Evolutionary conservation across 352 stramenopile genomes (phyloP).

Genomic region (Bremia lactucae): DNA sequence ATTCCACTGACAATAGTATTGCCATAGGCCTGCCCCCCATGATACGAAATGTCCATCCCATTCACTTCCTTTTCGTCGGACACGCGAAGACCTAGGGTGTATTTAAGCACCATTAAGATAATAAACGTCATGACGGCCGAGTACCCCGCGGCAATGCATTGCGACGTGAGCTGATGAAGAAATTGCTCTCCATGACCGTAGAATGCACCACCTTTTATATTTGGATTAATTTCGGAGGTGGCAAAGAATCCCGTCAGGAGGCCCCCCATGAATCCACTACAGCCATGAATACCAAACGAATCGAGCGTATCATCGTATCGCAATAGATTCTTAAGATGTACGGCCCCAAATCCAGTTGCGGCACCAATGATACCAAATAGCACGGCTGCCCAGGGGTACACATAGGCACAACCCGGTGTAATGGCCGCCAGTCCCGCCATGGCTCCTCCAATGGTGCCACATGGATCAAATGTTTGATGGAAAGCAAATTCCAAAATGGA

Average conservation of each 20-base stretch:
- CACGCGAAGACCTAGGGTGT: conserved; percentile 61
- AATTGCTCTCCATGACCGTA: conserved; percentile 41
- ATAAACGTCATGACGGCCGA: conserved; percentile 55
- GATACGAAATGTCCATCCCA: conserved; percentile 70
- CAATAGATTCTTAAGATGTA: conserved; percentile 53
- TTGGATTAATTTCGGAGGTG: conserved; percentile 41
- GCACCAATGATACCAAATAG: conserved; percentile 65
- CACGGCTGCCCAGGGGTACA: conserved; percentile 54
- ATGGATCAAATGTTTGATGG: conserved; percentile 49
- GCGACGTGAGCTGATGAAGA: conserved; percentile 41
- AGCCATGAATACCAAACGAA: conserved; percentile 64
- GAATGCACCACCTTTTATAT: conserved; percentile 40
- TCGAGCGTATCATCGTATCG: conserved; percentile 80
- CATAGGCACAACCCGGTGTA: conserved; percentile 60
- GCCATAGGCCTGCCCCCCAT: conserved; percentile 60
- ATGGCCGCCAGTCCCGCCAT: conserved; percentile 58
- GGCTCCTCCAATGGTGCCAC: conserved; percentile 46
- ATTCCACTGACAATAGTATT: background rate
- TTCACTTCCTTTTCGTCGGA: conserved; percentile 69
- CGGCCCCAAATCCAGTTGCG: conserved; percentile 33
- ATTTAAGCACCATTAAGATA: conserved; percentile 62
- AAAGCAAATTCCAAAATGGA: conserved; percentile 40
- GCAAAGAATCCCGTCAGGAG: conserved; percentile 66
- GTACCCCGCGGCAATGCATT: conserved; percentile 45
- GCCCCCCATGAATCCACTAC: conserved; percentile 46